Evolutionary conservation across 2,329 filamentous ascomycete genomes (phyloP).

Genomic region (Claviceps africana): DNA sequence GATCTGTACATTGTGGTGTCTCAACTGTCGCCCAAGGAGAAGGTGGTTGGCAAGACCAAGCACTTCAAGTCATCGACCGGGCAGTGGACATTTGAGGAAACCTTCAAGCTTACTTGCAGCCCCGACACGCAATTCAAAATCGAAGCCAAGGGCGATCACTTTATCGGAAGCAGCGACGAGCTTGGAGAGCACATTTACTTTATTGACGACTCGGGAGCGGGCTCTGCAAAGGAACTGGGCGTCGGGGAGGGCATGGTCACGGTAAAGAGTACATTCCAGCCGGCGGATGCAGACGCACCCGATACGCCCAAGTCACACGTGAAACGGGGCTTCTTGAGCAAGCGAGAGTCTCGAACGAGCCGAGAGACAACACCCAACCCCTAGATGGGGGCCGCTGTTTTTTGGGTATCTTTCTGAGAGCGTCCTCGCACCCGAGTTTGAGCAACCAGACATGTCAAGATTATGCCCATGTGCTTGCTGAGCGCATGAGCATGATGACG

Average conservation of each 20-base stretch:
- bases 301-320: slow-evolving; percentile 34
- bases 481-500: not conserved
- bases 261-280: slow-evolving; percentile 58
- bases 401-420: slow-evolving; percentile 6
- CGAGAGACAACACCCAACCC: slow-evolving; percentile 30
- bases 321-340: slow-evolving; percentile 41
- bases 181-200: slow-evolving; percentile 83
- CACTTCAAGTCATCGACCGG: slow-evolving; percentile 62
- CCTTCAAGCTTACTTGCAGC: slow-evolving; percentile 62
- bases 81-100: slow-evolving; percentile 58
- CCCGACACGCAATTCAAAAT: slow-evolving; percentile 80
- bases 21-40: slow-evolving; percentile 53
- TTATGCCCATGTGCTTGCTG: not conserved
- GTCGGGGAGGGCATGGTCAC: slow-evolving; percentile 61
- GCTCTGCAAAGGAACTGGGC: slow-evolving; percentile 56
- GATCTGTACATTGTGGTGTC: slow-evolving; percentile 69
- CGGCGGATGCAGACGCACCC: slow-evolving; percentile 30
- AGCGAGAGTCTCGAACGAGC: slow-evolving; percentile 30
- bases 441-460: not conserved
- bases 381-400: slow-evolving; percentile 10
- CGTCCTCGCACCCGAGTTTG: not conserved
- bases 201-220: slow-evolving; percentile 63
- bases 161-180: slow-evolving; percentile 69
- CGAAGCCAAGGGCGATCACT: slow-evolving; percentile 71
- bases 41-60: slow-evolving; percentile 84